Evolutionary conservation across 2,329 filamentous ascomycete species (phyloP).

Genomic region (Sporothrix pseudoabietina): DNA sequence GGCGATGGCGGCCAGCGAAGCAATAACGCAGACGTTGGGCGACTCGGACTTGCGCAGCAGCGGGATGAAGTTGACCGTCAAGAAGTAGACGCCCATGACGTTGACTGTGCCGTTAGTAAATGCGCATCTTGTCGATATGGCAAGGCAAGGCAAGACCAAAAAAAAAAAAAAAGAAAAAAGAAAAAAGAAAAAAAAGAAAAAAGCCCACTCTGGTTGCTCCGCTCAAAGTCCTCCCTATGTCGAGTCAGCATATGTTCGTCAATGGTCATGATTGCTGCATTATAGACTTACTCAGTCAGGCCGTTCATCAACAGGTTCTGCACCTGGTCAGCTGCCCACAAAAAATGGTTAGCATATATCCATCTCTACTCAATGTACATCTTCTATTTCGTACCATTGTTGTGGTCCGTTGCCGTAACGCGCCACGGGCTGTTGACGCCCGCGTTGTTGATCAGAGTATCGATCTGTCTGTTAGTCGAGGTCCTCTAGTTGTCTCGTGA

Average conservation of each 20-base stretch:
- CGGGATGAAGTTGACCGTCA: conserved; percentile 38
- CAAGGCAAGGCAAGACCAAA: no score
- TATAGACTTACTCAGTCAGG: neutral
- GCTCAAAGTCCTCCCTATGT: conserved; percentile 1
- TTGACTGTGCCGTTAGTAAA: conserved; percentile 34
- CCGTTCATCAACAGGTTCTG: conserved; percentile 9
- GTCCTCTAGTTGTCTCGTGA: neutral
- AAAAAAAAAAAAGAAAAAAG: no score
- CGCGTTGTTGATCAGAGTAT: conserved; percentile 39
- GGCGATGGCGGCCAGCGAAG: conserved; percentile 37
- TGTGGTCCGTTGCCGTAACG: conserved; percentile 33
- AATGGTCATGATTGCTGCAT: neutral
- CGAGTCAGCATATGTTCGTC: neutral
- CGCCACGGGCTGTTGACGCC: conserved; percentile 37
- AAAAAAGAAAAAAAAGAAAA: no score
- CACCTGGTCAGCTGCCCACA: neutral
- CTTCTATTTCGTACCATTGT: neutral
- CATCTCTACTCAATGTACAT: neutral
- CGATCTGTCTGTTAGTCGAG: conserved; percentile 32
- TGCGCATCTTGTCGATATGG: no score
- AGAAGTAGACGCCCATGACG: conserved; percentile 39
- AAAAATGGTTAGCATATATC: neutral
- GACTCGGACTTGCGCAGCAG: conserved; percentile 38
- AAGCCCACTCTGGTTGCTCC: conserved; percentile 6
- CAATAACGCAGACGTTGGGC: conserved; percentile 38